Percentiles rank a stretch among this genome's conserved stretches.
These are phyloP conservation scores for Aspergillus pseudotamarii DNA, from an alignment of 2,329 filamentous ascomycete genomes.

Conservation along the genomic window DNA sequence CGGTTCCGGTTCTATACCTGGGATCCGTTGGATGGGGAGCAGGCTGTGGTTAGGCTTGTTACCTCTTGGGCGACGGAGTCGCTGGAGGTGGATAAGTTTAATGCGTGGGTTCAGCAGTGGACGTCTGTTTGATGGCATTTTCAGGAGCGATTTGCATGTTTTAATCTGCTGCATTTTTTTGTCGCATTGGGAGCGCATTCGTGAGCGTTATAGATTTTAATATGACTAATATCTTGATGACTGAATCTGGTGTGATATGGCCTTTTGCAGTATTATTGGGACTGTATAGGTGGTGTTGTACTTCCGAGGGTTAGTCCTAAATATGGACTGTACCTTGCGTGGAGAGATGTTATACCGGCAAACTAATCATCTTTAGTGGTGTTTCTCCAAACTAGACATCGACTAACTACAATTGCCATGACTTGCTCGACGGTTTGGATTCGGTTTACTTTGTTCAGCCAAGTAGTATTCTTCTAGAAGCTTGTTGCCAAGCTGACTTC, in stretches of 20 bases:
- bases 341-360: too few species aligned
- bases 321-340: too few species aligned
- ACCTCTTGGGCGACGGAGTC: constrained; percentile 56
- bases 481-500: too few species aligned
- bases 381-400: too few species aligned
- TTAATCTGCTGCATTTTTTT: not conserved
- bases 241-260: not conserved
- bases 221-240: not conserved
- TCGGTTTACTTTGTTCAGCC: too few species aligned
- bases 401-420: too few species aligned
- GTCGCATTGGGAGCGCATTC: not conserved
- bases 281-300: too few species aligned
- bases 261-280: fast-evolving
- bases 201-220: constrained; percentile 1
- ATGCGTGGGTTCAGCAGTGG: constrained; percentile 33
- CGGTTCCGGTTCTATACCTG: constrained; percentile 53
- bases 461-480: too few species aligned
- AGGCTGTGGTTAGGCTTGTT: constrained; percentile 49
- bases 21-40: constrained; percentile 47
- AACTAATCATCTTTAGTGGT: too few species aligned
- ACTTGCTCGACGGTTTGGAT: too few species aligned
- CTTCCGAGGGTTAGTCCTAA: too few species aligned
- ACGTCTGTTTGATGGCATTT: constrained; percentile 15
- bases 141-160: not conserved
- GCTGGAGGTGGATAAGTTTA: constrained; percentile 44